Conservation (phyloP, 345 rosid species). For the Eucalyptus erythrocorys region DNA sequence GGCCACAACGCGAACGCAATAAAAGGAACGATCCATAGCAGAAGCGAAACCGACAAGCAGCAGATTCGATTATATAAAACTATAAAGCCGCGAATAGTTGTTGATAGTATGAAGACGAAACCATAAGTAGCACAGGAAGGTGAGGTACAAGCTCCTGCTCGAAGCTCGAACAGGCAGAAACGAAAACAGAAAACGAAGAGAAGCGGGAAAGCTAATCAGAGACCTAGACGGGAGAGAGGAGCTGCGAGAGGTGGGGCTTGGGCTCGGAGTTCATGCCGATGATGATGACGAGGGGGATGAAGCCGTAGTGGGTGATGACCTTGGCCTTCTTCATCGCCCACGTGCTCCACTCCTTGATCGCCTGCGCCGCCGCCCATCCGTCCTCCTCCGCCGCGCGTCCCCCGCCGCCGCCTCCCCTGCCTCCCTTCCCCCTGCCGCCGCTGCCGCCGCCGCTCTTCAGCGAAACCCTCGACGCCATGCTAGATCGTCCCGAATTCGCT, state of each 20-base stretch:
- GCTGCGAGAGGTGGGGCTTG: conserved; percentile 82
- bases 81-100: background rate
- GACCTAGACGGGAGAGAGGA: conserved; percentile 69
- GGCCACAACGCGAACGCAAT: background rate
- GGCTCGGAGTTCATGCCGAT: conserved; percentile 96
- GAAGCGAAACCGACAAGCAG: background rate
- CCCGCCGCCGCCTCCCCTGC: conserved; percentile 31
- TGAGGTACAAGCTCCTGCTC: background rate
- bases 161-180: background rate
- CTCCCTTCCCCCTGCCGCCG: conserved; percentile 35
- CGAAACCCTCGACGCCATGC: conserved; percentile 6
- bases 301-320: conserved; percentile 82
- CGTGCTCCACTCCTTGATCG: conserved; percentile 81
- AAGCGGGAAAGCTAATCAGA: background rate
- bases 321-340: conserved; percentile 88
- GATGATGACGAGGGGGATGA: conserved; percentile 79
- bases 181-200: background rate
- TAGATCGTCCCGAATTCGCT: background rate
- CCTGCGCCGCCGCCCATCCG: conserved; percentile 26
- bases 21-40: background rate
- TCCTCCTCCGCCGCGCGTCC: conserved; percentile 32
- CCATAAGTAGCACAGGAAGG: background rate
- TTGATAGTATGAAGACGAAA: background rate
- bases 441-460: conserved; percentile 11
- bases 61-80: background rate